Base-by-base conservation (phyloP, 176 grass and related monocot genomes). In the Rhynchospora tenuis region DNA sequence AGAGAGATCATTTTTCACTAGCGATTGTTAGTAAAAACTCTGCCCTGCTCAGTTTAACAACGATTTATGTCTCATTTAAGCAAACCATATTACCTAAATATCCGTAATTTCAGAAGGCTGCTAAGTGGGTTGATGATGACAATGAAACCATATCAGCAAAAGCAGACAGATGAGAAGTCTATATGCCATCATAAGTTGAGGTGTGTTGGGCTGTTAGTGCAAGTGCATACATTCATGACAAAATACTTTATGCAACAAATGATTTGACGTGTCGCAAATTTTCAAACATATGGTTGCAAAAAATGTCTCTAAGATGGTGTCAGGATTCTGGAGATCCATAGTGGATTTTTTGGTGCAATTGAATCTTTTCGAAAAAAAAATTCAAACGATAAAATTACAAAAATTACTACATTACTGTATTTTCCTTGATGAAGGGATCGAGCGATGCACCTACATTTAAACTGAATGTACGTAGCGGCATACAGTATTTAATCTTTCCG, bases 211-310 rank as follows among this genome's bases (percentile, higher is more conserved):
- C 26, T 79, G 75, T 59, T 31, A 57, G 23, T 16, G 17, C 44
- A 22, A 64, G 26, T 3, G 16, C 78, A 43, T 13, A n/a, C 54
- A 81, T 60, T 44, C 57, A 19, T 38, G 29, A 61, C 59, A 7
- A 64, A 67, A 48, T 26, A 42, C 59, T 63, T 81, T 81, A 63
- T 51, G 59, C 45, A 81, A 46, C 33, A 63, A 63, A 81, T 81
- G 59, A 81, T 81, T 43, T 63, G 79, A 81, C 38, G 17, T 65
- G 79, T 81, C 79, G 4, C 79, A 50, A 81, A 65, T 81, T 65
- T 79, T 60, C 56, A 60, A 81, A 65, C 79, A 81, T 46, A 50
- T 13, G 10, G 76, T 43, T 58, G 6, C 15, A 50, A 47, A 81
- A 17, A 54, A 17, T n/a, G 31, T 23, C 58, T 81, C 8, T 65